These are phyloP conservation scores for Fusarium albosuccineum DNA, from an alignment of 2,329 filamentous ascomycete species.

Conservation along the genomic window DNA sequence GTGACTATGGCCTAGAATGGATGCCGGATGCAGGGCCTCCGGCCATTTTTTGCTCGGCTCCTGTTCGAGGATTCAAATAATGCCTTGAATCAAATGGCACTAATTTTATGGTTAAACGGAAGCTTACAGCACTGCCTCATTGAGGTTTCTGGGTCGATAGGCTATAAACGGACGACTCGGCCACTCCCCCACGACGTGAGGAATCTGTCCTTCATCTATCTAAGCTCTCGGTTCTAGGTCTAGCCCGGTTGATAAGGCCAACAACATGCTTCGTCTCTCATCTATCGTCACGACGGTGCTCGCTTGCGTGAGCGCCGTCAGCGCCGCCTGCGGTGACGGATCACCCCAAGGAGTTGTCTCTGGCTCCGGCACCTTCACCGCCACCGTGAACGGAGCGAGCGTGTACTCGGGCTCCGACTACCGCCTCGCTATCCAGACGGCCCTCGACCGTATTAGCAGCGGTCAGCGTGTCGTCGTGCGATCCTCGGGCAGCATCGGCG, in stretches of 20 bases:
- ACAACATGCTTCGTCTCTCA: conserved; percentile 52
- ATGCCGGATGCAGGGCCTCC: neutral
- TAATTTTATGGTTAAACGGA: neutral
- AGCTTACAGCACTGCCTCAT: neutral
- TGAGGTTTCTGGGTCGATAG: neutral
- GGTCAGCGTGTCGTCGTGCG: conserved; percentile 68
- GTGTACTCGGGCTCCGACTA: conserved; percentile 69
- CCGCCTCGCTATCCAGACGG: conserved; percentile 65
- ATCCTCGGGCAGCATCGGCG: conserved; percentile 67
- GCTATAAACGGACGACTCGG: too few species aligned
- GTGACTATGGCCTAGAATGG: neutral
- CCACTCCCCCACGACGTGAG: neutral
- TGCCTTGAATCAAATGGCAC: neutral
- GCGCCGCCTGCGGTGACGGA: conserved; percentile 63
- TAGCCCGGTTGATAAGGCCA: neutral
- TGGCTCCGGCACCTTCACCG: conserved; percentile 61
- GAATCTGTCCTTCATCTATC: neutral
- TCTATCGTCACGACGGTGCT: conserved; percentile 56
- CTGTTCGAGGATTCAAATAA: neutral
- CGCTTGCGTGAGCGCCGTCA: conserved; percentile 54
- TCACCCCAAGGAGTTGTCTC: conserved; percentile 61
- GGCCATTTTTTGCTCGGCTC: neutral
- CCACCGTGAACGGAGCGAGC: conserved; percentile 57
- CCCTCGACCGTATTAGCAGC: conserved; percentile 63
- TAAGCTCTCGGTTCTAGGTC: neutral